Percentiles rank a stretch among this genome's conserved stretches.
These are phyloP conservation scores for Bathelium albidoporum DNA, from an alignment of 495 filamentous ascomycete species.

Conservation along the genomic window DNA sequence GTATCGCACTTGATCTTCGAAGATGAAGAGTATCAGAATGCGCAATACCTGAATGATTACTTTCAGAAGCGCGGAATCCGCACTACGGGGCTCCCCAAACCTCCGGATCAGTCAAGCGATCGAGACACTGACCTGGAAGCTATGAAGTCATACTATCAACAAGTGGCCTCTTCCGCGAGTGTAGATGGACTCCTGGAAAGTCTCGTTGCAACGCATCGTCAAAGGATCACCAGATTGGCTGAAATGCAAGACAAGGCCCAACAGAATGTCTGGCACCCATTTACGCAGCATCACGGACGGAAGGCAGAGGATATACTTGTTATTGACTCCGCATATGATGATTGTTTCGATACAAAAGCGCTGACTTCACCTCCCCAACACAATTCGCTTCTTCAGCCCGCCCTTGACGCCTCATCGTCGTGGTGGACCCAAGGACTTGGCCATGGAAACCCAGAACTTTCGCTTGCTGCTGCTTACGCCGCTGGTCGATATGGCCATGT, in stretches of 20 bases:
- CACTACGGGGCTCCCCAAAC: slow-evolving; percentile 41
- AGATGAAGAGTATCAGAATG: slow-evolving; percentile 52
- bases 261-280: slow-evolving; percentile 65
- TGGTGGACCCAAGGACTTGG: slow-evolving; percentile 84
- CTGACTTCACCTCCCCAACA: slow-evolving; percentile 9
- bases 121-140: slow-evolving; percentile 36
- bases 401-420: slow-evolving; percentile 69
- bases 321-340: slow-evolving; percentile 67
- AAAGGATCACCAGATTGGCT: slow-evolving; percentile 45
- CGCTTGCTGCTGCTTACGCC: slow-evolving; percentile 63
- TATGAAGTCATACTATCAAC: slow-evolving; percentile 53
- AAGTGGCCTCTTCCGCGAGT: slow-evolving; percentile 25
- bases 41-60: slow-evolving; percentile 51
- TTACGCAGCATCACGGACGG: slow-evolving; percentile 63
- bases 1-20: slow-evolving; percentile 54
- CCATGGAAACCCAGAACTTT: slow-evolving; percentile 56
- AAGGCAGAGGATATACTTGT: slow-evolving; percentile 47
- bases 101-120: slow-evolving; percentile 35
- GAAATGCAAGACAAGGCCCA: slow-evolving; percentile 48
- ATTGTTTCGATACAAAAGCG: slow-evolving; percentile 54
- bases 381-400: slow-evolving; percentile 40
- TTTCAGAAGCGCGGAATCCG: slow-evolving; percentile 50
- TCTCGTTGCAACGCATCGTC: slow-evolving; percentile 30
- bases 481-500: slow-evolving; percentile 78
- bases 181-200: slow-evolving; percentile 33